These are phyloP conservation scores for Isatis tinctoria DNA, from an alignment of 345 rosid genomes.

Conservation along the genomic window DNA sequence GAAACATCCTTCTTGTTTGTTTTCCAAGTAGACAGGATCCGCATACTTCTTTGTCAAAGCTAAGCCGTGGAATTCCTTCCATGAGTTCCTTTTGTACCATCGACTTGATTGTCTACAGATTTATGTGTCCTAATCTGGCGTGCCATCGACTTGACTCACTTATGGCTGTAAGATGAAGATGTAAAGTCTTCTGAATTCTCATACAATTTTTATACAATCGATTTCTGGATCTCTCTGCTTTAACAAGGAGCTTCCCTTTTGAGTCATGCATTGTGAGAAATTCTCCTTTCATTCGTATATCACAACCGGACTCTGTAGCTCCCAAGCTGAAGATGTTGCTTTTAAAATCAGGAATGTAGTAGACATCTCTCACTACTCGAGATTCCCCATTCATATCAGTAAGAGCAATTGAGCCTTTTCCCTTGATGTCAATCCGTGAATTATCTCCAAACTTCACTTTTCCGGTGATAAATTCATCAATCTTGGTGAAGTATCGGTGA, in stretches of 20 bases:
- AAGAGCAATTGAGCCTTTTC: not conserved
- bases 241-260: not conserved
- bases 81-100: not conserved
- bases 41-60: not conserved
- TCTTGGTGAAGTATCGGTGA: no score
- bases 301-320: not conserved
- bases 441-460: not conserved
- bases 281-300: not conserved
- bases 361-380: not conserved
- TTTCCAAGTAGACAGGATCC: not conserved
- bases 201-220: not conserved
- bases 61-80: not conserved
- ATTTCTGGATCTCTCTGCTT: not conserved
- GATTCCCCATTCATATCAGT: not conserved
- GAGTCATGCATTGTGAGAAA: not conserved
- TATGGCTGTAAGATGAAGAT: not conserved
- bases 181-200: not conserved
- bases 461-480: not conserved
- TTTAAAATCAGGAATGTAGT: not conserved
- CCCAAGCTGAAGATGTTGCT: not conserved
- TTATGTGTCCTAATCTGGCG: not conserved
- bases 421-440: not conserved
- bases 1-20: not conserved
- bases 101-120: not conserved
- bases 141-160: no score